These are phyloP conservation scores for Solanum chilense DNA, from an alignment of 257 asterid genomes.

Conservation along the genomic window DNA sequence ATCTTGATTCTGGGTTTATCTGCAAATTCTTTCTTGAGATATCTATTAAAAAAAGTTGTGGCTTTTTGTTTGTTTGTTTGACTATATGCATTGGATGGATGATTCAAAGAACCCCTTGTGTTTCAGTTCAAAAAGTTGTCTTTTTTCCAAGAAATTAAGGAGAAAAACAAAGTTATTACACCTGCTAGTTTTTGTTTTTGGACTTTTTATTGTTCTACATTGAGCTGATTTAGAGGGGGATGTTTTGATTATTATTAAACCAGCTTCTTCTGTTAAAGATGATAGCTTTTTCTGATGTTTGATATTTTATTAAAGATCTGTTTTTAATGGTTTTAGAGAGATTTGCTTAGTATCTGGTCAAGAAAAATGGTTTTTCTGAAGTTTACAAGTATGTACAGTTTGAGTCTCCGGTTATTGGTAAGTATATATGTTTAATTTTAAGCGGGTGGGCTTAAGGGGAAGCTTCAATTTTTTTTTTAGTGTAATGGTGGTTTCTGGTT, in stretches of 20 bases:
- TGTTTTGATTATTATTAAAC: not conserved
- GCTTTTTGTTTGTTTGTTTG: not conserved
- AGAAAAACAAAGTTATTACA: not conserved
- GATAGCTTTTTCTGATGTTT: not conserved
- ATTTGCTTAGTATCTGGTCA: not conserved
- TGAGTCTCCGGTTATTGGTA: not conserved
- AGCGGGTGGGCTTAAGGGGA: not conserved
- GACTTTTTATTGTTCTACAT: not conserved
- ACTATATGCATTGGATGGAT: not conserved
- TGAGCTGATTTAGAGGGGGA: not conserved
- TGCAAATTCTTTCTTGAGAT: not conserved
- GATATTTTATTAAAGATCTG: not conserved
- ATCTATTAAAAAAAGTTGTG: not conserved
- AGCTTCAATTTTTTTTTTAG: not conserved
- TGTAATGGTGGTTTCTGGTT: conserved; percentile 12
- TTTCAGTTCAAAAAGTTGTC: not conserved
- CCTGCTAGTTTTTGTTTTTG: not conserved
- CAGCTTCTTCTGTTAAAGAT: not conserved
- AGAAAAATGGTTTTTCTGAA: not conserved
- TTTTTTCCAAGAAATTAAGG: not conserved
- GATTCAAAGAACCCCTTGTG: not conserved
- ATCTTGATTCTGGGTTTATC: conserved; percentile 5
- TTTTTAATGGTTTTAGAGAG: not conserved
- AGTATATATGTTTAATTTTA: not conserved
- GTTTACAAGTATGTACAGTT: not conserved